A percentile compares a stretch with the other conserved stretches of the same genome.
Evolutionary conservation across 106 monocot species (phyloP).

Genomic region (Gastrodia elata): DNA sequence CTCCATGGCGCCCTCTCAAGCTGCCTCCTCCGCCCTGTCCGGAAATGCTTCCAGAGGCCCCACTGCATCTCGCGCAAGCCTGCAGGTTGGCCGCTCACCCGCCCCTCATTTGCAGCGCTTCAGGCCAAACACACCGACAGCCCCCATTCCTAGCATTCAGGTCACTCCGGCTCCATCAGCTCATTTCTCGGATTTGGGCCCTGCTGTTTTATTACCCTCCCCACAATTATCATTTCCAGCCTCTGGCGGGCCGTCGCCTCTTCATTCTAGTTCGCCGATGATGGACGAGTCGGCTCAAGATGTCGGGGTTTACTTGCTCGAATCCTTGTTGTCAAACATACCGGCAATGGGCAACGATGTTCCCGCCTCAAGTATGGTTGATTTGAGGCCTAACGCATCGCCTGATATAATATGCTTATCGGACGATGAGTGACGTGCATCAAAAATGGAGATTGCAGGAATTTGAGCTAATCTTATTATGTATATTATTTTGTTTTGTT

Average conservation of each 20-base stretch:
- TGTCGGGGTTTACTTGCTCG: not conserved
- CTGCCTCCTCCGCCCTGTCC: constrained; percentile 8
- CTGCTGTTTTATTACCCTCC: not conserved
- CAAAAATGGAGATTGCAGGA: not conserved
- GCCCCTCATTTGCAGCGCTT: constrained; percentile 56
- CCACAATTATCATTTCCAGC: not conserved
- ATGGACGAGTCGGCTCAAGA: not conserved
- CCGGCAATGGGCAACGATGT: not conserved
- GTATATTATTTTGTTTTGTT: not conserved
- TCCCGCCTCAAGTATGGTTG: not conserved
- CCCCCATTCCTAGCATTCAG: not conserved
- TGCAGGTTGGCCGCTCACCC: constrained; percentile 37
- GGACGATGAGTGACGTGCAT: constrained; percentile 13
- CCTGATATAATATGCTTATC: constrained; percentile 21
- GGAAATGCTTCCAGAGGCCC: not conserved
- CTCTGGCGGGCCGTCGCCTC: not conserved
- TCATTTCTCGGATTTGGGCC: not conserved
- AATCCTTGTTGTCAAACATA: not conserved
- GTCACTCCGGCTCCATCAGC: not conserved
- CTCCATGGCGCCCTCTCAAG: not conserved
- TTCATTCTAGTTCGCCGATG: not conserved
- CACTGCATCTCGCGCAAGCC: constrained; percentile 8
- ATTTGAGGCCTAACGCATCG: not conserved
- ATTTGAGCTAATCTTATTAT: not conserved
- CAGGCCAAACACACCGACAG: constrained; percentile 8